These are phyloP conservation scores for Melaleuca quinquenervia DNA, from an alignment of 345 rosid genomes.

Conservation along the genomic window DNA sequence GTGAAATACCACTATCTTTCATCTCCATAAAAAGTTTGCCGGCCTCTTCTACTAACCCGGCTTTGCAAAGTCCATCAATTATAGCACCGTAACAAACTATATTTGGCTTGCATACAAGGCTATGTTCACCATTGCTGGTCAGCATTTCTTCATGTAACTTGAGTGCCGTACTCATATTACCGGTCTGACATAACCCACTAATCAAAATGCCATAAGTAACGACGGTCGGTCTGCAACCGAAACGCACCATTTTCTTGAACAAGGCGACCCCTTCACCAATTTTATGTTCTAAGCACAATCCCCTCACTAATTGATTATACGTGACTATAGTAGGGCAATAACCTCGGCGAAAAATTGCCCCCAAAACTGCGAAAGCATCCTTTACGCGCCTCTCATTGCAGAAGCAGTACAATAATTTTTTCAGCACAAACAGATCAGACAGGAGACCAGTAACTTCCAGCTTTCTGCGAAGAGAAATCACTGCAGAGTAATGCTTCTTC, in stretches of 20 bases:
- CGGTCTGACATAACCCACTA: slow-evolving; percentile 7
- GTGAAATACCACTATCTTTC: slow-evolving; percentile 7
- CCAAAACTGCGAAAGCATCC: slow-evolving; percentile 12
- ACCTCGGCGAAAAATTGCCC: slow-evolving; percentile 10
- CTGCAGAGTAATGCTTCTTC: slow-evolving; percentile 3
- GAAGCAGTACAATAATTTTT: slow-evolving; percentile 10
- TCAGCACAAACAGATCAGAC: slow-evolving; percentile 7
- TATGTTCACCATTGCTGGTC: not conserved
- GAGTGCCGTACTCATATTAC: slow-evolving; percentile 4
- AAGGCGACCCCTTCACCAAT: not conserved
- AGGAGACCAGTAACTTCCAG: not conserved
- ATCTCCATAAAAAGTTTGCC: slow-evolving; percentile 16
- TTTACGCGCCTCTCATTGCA: not conserved
- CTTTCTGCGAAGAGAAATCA: slow-evolving; percentile 1
- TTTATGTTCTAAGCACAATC: slow-evolving; percentile 9
- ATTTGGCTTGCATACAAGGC: slow-evolving; percentile 3
- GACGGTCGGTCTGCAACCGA: slow-evolving; percentile 7
- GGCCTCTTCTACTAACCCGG: slow-evolving; percentile 10
- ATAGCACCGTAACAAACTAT: not conserved
- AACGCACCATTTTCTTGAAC: slow-evolving; percentile 6
- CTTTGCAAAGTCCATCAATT: slow-evolving; percentile 19
- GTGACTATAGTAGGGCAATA: slow-evolving; percentile 5
- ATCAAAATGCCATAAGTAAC: slow-evolving; percentile 5
- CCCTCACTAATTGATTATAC: slow-evolving; percentile 15
- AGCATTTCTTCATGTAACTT: slow-evolving; percentile 10